Evolutionary conservation across 495 filamentous ascomycete species (phyloP).

Genomic region (Diplogelasinospora grovesii): DNA sequence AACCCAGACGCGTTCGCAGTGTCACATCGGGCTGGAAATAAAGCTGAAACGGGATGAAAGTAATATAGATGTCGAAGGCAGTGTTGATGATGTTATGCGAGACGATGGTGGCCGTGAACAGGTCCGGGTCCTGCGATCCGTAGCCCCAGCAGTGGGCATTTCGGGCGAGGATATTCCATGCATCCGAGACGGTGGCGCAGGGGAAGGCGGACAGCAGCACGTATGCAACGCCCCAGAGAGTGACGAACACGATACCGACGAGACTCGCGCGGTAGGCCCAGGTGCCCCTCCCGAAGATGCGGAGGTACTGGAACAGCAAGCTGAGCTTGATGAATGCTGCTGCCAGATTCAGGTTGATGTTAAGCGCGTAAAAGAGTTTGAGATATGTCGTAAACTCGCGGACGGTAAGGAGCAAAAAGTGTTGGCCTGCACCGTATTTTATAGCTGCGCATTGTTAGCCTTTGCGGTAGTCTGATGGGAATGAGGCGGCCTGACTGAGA

Average conservation of each 20-base stretch:
- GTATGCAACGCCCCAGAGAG: constrained; percentile 20
- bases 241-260: constrained; percentile 13
- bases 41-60: constrained; percentile 19
- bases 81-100: constrained; percentile 20
- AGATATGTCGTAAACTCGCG: too few relatives aligned
- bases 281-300: constrained; percentile 14
- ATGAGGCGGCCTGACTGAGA: too few relatives aligned
- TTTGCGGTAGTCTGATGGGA: too few relatives aligned
- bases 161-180: constrained; percentile 12
- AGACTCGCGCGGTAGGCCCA: constrained; percentile 9
- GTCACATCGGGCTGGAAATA: constrained; percentile 16
- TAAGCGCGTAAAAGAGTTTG: too few relatives aligned
- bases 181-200: constrained; percentile 15
- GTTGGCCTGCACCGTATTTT: too few relatives aligned
- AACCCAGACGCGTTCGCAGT: constrained; percentile 10
- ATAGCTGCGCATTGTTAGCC: too few relatives aligned
- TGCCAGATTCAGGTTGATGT: too few relatives aligned
- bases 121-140: constrained; percentile 12
- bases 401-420: too few relatives aligned
- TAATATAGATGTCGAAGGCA: constrained; percentile 20
- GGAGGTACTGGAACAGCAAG: constrained; percentile 26
- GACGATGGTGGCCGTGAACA: constrained; percentile 13
- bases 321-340: constrained; percentile 26
- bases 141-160: constrained; percentile 22
- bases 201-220: constrained; percentile 17